A percentile compares a stretch with the other conserved stretches of the same genome.
phyloP scores from a whole-genome alignment of 495 filamentous ascomycete species.

The Rhypophila decipiens region DNA sequence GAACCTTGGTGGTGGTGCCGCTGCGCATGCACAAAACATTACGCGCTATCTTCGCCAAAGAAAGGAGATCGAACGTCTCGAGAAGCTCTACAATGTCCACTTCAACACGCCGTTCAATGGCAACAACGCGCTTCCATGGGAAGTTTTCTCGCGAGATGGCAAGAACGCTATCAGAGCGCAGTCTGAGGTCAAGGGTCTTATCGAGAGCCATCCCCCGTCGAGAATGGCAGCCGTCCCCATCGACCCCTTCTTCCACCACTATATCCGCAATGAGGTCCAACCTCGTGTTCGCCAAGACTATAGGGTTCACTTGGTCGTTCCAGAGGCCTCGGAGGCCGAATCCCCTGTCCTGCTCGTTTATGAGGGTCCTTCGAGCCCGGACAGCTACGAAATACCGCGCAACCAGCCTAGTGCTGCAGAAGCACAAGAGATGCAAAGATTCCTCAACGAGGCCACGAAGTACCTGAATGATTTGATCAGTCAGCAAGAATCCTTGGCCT shows the following conservation, averaged over 20 bases:
- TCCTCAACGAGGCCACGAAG: slow-evolving; percentile 63
- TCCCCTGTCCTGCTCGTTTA: slow-evolving; percentile 76
- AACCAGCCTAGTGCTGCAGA: slow-evolving; percentile 35
- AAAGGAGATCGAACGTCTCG: slow-evolving; percentile 69
- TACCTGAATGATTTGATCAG: slow-evolving; percentile 64
- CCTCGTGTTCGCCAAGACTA: slow-evolving; percentile 61
- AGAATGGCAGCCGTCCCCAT: slow-evolving; percentile 63
- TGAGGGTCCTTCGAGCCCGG: slow-evolving; percentile 57
- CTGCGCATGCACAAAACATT: slow-evolving; percentile 73
- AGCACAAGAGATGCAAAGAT: slow-evolving; percentile 42
- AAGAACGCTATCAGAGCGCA: slow-evolving; percentile 78
- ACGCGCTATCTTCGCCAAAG: slow-evolving; percentile 76
- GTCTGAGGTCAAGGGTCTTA: slow-evolving; percentile 71
- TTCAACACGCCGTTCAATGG: slow-evolving; percentile 66
- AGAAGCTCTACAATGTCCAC: slow-evolving; percentile 68
- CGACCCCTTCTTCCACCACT: slow-evolving; percentile 81
- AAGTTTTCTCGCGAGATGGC: slow-evolving; percentile 75
- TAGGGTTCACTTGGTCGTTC: slow-evolving; percentile 73
- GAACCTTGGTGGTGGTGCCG: slow-evolving; percentile 62
- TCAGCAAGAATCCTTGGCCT: slow-evolving; percentile 63
- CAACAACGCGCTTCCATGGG: slow-evolving; percentile 64
- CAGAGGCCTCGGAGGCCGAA: slow-evolving; percentile 52
- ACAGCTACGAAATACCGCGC: slow-evolving; percentile 61
- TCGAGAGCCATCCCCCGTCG: slow-evolving; percentile 73
- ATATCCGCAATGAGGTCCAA: slow-evolving; percentile 58